Conservation (phyloP, 495 filamentous ascomycete genomes). For the Trichoderma parareesei region DNA sequence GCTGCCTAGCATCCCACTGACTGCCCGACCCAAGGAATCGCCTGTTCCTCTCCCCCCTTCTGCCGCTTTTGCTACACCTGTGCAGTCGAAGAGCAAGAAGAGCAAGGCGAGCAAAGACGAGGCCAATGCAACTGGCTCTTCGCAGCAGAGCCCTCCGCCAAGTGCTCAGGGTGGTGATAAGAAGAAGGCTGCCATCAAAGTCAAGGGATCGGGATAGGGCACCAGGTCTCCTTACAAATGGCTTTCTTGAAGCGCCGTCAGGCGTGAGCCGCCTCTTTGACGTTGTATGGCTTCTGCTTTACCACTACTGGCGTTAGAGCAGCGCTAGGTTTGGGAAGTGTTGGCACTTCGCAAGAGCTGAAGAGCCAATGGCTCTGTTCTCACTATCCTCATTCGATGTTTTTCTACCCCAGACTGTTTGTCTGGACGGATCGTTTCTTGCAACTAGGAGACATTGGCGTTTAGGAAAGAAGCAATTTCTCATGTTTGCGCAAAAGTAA, state of each 20-base stretch:
- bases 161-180: conserved; percentile 1
- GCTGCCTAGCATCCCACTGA: not conserved
- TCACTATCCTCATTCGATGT: not conserved
- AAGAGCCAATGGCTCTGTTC: not conserved
- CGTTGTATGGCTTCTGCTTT: not conserved
- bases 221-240: not conserved
- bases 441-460: not conserved
- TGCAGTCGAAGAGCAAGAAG: conserved; percentile 7
- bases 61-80: conserved; percentile 13
- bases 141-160: conserved; percentile 4
- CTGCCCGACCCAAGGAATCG: conserved; percentile 25
- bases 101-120: conserved; percentile 8
- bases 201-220: not conserved
- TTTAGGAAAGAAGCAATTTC: conserved; percentile 5
- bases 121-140: not conserved
- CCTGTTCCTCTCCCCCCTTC: conserved; percentile 28
- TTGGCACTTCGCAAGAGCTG: not conserved
- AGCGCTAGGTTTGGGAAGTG: not conserved
- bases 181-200: not conserved
- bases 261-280: not conserved
- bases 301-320: not conserved
- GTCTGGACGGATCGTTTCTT: not conserved
- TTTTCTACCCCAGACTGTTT: not conserved
- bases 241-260: not conserved
- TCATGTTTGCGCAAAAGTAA: not conserved